Conservation (phyloP, 2,329 filamentous ascomycete species). For the Monosporascus cannonballus region DNA sequence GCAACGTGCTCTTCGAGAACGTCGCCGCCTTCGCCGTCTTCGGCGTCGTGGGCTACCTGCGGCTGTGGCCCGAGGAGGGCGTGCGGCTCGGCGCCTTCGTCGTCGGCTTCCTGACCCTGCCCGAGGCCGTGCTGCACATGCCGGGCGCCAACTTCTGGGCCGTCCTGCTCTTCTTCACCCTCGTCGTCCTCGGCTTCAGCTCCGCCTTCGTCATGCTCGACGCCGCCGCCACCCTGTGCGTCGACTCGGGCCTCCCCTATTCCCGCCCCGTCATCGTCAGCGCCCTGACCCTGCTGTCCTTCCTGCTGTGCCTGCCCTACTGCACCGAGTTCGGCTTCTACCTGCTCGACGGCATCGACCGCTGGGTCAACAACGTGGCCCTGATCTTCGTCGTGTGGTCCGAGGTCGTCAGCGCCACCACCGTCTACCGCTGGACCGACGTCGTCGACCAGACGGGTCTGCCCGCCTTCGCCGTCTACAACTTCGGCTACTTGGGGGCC, state of each 20-base stretch:
- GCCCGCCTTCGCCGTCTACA: slow-evolving; percentile 37
- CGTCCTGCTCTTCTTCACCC: slow-evolving; percentile 51
- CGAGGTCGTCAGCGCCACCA: slow-evolving; percentile 46
- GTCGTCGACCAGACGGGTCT: slow-evolving; percentile 38
- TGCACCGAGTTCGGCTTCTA: slow-evolving; percentile 54
- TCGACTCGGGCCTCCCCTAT: slow-evolving; percentile 43
- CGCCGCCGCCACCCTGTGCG: slow-evolving; percentile 45
- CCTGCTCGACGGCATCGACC: slow-evolving; percentile 47
- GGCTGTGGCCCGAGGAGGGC: slow-evolving; percentile 28
- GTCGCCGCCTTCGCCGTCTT: slow-evolving; percentile 43
- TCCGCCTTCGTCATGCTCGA: slow-evolving; percentile 56
- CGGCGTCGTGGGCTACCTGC: slow-evolving; percentile 46
- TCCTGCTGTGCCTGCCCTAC: slow-evolving; percentile 49
- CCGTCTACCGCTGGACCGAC: slow-evolving; percentile 45
- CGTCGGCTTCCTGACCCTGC: slow-evolving; percentile 52
- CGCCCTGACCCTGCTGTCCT: slow-evolving; percentile 39
- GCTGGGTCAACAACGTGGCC: slow-evolving; percentile 49
- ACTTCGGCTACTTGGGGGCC: slow-evolving; percentile 46
- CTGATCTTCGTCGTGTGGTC: slow-evolving; percentile 49
- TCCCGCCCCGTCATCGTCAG: slow-evolving; percentile 45
- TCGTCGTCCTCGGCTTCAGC: slow-evolving; percentile 51
- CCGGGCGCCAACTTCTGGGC: slow-evolving; percentile 54
- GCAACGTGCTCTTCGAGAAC: slow-evolving; percentile 52
- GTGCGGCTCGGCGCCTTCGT: slow-evolving; percentile 46
- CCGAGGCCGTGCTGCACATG: slow-evolving; percentile 49